Evolutionary conservation across 805 yeast species (phyloP).

Genomic region (Metschnikowia gruessii): DNA sequence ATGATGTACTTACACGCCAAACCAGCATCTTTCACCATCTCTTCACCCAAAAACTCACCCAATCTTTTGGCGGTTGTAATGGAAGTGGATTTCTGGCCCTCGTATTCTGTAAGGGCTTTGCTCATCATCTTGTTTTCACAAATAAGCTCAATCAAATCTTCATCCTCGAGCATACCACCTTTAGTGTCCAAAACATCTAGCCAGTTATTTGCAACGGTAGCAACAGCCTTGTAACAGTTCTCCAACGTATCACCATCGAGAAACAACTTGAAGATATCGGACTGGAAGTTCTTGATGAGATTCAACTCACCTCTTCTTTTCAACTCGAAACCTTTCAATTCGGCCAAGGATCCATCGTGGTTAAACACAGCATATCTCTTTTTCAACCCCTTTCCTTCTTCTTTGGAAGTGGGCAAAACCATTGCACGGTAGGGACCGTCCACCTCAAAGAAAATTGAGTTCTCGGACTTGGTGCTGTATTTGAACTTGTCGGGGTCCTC

Average conservation of each 20-base stretch:
- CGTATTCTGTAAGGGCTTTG: conserved; percentile 85
- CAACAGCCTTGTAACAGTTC: conserved; percentile 83
- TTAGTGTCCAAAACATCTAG: conserved; percentile 85
- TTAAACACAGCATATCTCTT: conserved; percentile 97
- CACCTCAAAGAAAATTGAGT: conserved; percentile 94
- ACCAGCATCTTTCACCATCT: conserved; percentile 95
- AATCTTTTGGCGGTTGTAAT: conserved; percentile 92
- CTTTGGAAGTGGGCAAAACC: conserved; percentile 95
- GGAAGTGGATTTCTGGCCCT: conserved; percentile 86
- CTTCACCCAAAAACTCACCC: conserved; percentile 93
- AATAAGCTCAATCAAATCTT: conserved; percentile 89
- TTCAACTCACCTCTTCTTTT: conserved; percentile 96
- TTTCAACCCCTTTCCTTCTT: conserved; percentile 95
- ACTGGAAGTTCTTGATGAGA: conserved; percentile 89
- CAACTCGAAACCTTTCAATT: conserved; percentile 92
- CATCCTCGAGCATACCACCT: conserved; percentile 87
- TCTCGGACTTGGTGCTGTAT: conserved; percentile 80
- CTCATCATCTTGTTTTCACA: conserved; percentile 97
- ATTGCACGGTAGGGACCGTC: conserved; percentile 98
- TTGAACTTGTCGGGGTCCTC: conserved; percentile 64
- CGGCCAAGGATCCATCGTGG: conserved; percentile 90
- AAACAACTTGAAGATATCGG: conserved; percentile 88
- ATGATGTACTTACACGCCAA: conserved; percentile 93
- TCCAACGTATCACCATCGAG: conserved; percentile 79
- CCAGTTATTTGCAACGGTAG: conserved; percentile 93